Evolutionary conservation across 148 eudicot species (phyloP), one percentile per base, ranked within the genome.

Genomic region (Heliosperma pusillum): DNA sequence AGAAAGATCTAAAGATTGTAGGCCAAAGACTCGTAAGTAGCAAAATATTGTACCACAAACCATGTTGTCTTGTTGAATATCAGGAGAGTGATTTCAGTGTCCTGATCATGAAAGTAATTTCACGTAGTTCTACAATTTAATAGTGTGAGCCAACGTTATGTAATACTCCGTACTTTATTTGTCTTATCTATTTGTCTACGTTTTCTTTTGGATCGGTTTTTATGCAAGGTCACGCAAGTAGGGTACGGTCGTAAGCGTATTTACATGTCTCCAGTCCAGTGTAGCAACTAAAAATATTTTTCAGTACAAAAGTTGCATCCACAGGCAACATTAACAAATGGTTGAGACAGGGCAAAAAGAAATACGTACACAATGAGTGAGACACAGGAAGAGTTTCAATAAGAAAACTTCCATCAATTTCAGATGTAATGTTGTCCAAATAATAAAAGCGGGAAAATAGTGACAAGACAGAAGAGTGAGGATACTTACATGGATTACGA

Each of bases 401-500:
- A 50, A 64, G 42, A 52, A 50, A 9, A 29, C 24, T 58, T 22
- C 56, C 36, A 40, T 66, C 40, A 58, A 16, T 26, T 19, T 71
- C 63, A 71, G 63, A 20, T 68, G 10, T 17, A 59, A 29, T 29
- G 27, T 64, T 63, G 11, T 73, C 36, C 24, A 29, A 40, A 73
- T 61, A 25, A 25, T 10, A 53, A 63, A 30, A 17, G 29, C 1
- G 26, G 27, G 5, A 26, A 21, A 74, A 29, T 10, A 73, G 8
- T 10, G 53, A 50, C 17, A 17, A 16, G 33, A 44, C 1, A 59
- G 61, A 29, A 45, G 61, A 24, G 58, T 10, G 55, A 16, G 10
- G 57, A 47, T 66, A 81, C 97, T 88, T 83, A 91, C 97, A 87
- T 91, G 97, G 75, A 91, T 88, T 75, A 91, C 86, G 62, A 91